A percentile compares a stretch with the other conserved stretches of the same genome.
These are phyloP conservation scores for Acorus calamus DNA, from an alignment of 106 monocot species.

Conservation along the genomic window DNA sequence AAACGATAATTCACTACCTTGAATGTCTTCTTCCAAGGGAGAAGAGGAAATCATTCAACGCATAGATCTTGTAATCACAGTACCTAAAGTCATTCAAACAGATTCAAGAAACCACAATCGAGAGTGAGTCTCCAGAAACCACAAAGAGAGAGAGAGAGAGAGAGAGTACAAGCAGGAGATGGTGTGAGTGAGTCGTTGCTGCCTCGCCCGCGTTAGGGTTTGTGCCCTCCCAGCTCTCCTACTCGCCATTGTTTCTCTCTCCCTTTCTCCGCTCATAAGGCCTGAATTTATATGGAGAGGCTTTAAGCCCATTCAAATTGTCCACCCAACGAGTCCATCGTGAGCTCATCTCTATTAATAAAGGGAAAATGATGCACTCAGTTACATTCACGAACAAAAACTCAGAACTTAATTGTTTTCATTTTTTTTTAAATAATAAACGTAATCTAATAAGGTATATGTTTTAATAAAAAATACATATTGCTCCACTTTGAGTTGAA, in stretches of 20 bases:
- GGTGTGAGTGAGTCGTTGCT: slow-evolving; percentile 1
- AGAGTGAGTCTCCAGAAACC: neutral
- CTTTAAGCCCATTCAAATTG: too few species aligned
- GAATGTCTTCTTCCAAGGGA: slow-evolving; percentile 18
- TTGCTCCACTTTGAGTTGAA: too few species aligned
- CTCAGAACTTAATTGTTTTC: too few species aligned
- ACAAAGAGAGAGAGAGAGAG: neutral
- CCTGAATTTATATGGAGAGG: too few species aligned
- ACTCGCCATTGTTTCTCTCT: slow-evolving; percentile 1
- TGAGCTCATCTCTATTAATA: too few species aligned
- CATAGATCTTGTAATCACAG: slow-evolving; percentile 29
- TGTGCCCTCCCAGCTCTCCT: slow-evolving; percentile 3
- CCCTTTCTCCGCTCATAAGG: neutral
- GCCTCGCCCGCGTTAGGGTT: neutral
- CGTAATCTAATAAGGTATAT: too few species aligned
- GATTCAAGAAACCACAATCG: neutral
- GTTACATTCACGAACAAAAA: too few species aligned
- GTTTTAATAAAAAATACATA: too few species aligned
- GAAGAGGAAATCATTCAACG: slow-evolving; percentile 23
- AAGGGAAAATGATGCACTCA: too few species aligned
- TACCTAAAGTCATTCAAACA: slow-evolving; percentile 14
- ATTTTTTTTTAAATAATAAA: too few species aligned
- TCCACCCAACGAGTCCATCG: too few species aligned
- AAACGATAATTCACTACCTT: slow-evolving; percentile 7
- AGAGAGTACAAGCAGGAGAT: slow-evolving; percentile 19